phyloP scores from a whole-genome alignment of 495 filamentous ascomycete genomes.

The Extremus antarcticus region DNA sequence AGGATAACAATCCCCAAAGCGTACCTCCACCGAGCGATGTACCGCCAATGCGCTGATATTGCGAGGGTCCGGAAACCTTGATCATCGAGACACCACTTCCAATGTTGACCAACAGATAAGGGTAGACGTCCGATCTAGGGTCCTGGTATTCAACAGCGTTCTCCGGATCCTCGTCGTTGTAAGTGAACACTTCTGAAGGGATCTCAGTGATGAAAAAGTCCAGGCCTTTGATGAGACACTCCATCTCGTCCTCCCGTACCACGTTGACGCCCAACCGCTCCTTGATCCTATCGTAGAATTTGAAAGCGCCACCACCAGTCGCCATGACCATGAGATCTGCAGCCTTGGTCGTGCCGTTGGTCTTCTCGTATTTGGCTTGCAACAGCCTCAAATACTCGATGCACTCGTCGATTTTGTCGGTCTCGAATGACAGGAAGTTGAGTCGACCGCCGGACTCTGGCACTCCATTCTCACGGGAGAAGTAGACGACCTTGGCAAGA shows the following conservation, averaged over 20 bases:
- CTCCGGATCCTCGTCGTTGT: constrained; percentile 80
- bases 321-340: constrained; percentile 78
- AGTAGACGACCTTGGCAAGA: constrained; percentile 92
- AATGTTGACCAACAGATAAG: constrained; percentile 95
- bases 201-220: constrained; percentile 99
- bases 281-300: constrained; percentile 84
- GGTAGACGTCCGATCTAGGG: constrained; percentile 68
- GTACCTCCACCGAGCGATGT: constrained; percentile 93
- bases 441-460: constrained; percentile 72
- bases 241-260: constrained; percentile 92
- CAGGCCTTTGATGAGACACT: constrained; percentile 93
- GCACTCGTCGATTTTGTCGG: constrained; percentile 81
- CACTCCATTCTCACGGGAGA: constrained; percentile 57
- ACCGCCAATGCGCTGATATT: constrained; percentile 82
- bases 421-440: constrained; percentile 93
- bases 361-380: constrained; percentile 62
- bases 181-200: constrained; percentile 91
- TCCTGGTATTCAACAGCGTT: constrained; percentile 50
- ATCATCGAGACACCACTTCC: constrained; percentile 98
- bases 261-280: constrained; percentile 75
- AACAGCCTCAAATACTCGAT: constrained; percentile 77
- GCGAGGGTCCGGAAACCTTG: constrained; percentile 80
- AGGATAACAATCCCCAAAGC: constrained; percentile 83
- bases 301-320: constrained; percentile 89
- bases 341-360: constrained; percentile 44